Evolutionary conservation across 1,139 yeast species (phyloP), one percentile per base, ranked within the genome.

Genomic region (Suhomyces coccinellae): DNA sequence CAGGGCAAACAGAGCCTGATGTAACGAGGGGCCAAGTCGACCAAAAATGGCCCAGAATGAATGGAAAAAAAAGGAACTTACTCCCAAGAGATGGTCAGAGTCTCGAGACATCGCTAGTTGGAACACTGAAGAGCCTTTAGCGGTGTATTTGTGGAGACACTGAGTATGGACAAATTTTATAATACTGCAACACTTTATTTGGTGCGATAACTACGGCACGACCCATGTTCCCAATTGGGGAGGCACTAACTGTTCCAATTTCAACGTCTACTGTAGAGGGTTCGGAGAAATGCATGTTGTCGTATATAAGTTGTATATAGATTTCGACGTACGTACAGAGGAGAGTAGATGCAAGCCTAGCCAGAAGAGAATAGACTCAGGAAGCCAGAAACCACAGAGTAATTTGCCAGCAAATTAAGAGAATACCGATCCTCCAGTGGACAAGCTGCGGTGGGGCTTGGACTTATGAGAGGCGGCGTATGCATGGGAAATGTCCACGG

Each of bases 361-460:
- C 24, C 24, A 7, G 8, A 20, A 20, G 6, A 4, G 6, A 17
- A 6, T 17, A 17, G 6, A 17, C 6, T 6, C 20, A 17, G 3
- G 10, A 8, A 26, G n/a, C 29, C n/a, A 26, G 29, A 26, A 26
- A 26, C n/a, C 6, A 6, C n/a, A 26, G 12, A 3, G 12, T 11
- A 33, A 36, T 36, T 36, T 36, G 38, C 38, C 38, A 14, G 38
- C 38, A 36, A 33, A 11, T 40, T 45, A 53, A 14, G 52, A 33
- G 38, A 55, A 55, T 1, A 54, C 48, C 8, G 57, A 52, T 12
- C 58, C 56, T 13, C 58, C 58, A 10, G 53, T 50, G 3, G 59
- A 54, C 20, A 52, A 47, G 20, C 50, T 48, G 17, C 57, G 47
- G 33, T 44, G 48, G 11, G 45, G 44, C 10, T 43, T 42, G n/a